Evolutionary conservation across 2,329 filamentous ascomycete genomes (phyloP).

Genomic region (Nothophoma quercina): DNA sequence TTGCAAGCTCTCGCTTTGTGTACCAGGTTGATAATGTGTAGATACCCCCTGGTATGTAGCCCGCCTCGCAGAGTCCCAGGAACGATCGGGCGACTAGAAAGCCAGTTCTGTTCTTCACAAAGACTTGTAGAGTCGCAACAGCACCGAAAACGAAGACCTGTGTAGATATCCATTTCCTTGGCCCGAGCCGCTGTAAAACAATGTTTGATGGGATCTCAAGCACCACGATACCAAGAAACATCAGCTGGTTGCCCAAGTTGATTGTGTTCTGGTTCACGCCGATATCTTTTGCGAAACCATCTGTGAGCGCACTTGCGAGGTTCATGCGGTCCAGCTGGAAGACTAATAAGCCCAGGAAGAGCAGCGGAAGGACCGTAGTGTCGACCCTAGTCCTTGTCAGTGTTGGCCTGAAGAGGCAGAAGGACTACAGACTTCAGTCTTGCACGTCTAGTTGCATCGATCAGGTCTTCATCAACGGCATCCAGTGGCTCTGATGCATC

Average conservation of each 20-base stretch:
- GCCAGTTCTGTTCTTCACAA: constrained; percentile 46
- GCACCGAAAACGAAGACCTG: constrained; percentile 60
- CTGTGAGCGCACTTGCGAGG: constrained; percentile 60
- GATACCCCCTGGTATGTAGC: constrained; percentile 61
- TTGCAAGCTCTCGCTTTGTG: constrained; percentile 55
- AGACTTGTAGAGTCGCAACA: constrained; percentile 55
- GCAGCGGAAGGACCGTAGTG: constrained; percentile 56
- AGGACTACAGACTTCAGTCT: constrained; percentile 26
- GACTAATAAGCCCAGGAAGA: constrained; percentile 59
- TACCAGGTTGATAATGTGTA: constrained; percentile 64
- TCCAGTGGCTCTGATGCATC: constrained; percentile 13
- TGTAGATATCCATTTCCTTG: constrained; percentile 57
- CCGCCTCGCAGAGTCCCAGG: constrained; percentile 59
- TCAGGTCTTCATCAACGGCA: constrained; percentile 12
- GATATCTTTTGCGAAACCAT: constrained; percentile 56
- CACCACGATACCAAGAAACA: constrained; percentile 61
- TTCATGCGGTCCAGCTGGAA: constrained; percentile 64
- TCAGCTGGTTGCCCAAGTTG: constrained; percentile 62
- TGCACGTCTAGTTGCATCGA: constrained; percentile 22
- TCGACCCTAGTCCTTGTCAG: constrained; percentile 51
- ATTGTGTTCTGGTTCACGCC: constrained; percentile 56
- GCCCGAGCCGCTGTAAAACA: constrained; percentile 47
- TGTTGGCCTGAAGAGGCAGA: no score
- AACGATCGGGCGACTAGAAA: constrained; percentile 56
- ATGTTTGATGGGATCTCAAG: constrained; percentile 63